These are phyloP conservation scores for Chaetomium olivaceum DNA, from an alignment of 2,329 filamentous ascomycete genomes.

Conservation along the genomic window DNA sequence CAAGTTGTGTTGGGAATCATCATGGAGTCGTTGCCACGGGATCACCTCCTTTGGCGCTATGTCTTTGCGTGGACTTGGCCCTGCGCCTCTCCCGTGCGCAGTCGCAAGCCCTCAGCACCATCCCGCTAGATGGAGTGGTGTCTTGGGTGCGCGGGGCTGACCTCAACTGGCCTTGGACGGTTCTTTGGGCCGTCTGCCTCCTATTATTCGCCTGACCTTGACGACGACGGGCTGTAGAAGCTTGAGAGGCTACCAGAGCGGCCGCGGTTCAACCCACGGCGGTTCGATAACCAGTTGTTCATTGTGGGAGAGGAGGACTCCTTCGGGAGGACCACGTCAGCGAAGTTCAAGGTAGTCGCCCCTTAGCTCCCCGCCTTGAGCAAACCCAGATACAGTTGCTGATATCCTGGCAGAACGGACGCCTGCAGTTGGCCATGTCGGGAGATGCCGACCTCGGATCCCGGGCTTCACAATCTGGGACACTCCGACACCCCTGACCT, in stretches of 20 bases:
- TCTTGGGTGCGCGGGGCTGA: slow-evolving; percentile 2
- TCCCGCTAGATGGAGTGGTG: neutral
- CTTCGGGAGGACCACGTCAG: no score
- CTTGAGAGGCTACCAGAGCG: neutral
- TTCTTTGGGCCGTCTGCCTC: neutral
- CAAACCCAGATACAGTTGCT: no score
- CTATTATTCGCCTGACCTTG: neutral
- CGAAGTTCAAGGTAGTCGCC: slow-evolving; percentile 1
- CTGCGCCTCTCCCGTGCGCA: neutral
- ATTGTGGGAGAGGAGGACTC: neutral
- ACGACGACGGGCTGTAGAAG: neutral
- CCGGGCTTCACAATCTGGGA: neutral
- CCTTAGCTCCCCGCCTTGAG: no score
- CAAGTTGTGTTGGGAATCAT: neutral
- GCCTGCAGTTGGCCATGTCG: neutral
- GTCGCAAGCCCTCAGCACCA: neutral
- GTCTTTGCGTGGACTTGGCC: neutral
- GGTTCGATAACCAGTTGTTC: neutral
- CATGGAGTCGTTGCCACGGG: neutral
- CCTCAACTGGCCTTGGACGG: neutral
- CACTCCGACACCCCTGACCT: slow-evolving; percentile 8
- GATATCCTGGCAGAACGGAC: neutral
- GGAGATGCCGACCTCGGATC: neutral
- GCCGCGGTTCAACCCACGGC: neutral
- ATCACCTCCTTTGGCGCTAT: neutral